These are phyloP conservation scores for Dendrobium officinale DNA, from an alignment of 106 monocot genomes.

Conservation along the genomic window DNA sequence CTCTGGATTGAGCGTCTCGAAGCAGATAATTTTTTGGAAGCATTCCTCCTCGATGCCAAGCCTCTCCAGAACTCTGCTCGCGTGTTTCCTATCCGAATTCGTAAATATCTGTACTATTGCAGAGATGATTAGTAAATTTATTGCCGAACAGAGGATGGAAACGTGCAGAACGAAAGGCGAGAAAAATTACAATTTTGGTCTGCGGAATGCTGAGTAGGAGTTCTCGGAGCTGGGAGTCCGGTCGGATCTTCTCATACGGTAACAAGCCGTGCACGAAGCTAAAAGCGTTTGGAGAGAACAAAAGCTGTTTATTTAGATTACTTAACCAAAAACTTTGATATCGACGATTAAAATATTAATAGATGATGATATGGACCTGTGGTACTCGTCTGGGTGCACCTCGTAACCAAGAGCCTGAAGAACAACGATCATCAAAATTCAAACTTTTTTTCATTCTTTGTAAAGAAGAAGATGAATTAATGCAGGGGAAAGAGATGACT, in stretches of 20 bases:
- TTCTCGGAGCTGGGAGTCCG: slow-evolving; percentile 48
- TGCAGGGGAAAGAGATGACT: not conserved
- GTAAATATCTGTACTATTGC: slow-evolving; percentile 54
- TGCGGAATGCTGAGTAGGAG: slow-evolving; percentile 57
- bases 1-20: slow-evolving; percentile 82
- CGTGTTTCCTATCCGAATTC: slow-evolving; percentile 73
- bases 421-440: not conserved
- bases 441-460: not conserved
- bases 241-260: slow-evolving; percentile 69
- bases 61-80: slow-evolving; percentile 40
- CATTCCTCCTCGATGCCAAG: slow-evolving; percentile 50
- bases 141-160: not conserved
- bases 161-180: not conserved
- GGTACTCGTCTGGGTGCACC: slow-evolving; percentile 81
- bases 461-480: not conserved
- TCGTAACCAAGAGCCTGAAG: slow-evolving; percentile 70
- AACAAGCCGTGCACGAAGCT: slow-evolving; percentile 81
- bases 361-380: slow-evolving; percentile 36
- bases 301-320: slow-evolving; percentile 5
- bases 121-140: not conserved
- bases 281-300: slow-evolving; percentile 6
- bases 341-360: not conserved
- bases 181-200: slow-evolving; percentile 54
- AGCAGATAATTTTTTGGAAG: slow-evolving; percentile 61
- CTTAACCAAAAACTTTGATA: slow-evolving; percentile 5